Evolutionary conservation across 768 basidiomycete species (phyloP).

Genomic region (Suillus lakei): DNA sequence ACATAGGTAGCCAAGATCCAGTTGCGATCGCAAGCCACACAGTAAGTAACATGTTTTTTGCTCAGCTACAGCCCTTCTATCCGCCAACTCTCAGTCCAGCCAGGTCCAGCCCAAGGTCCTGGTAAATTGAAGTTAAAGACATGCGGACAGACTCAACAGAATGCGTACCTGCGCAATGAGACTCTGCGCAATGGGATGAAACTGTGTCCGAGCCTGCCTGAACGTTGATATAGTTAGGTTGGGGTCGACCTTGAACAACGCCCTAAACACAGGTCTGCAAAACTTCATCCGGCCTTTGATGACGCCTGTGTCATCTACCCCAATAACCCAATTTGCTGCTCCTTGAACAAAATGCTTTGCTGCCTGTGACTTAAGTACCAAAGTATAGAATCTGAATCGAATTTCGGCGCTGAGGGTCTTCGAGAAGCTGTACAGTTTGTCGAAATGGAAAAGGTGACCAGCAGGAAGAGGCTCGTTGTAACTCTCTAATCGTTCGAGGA

Average conservation of each 20-base stretch:
- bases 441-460: constrained; percentile 46
- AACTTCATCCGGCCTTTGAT: constrained; percentile 62
- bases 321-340: constrained; percentile 53
- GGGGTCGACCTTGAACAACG: constrained; percentile 40
- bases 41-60: neutral
- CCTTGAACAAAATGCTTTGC: constrained; percentile 38
- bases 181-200: constrained; percentile 57
- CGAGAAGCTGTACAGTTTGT: constrained; percentile 48
- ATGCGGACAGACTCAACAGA: neutral
- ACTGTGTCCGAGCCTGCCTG: constrained; percentile 34
- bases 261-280: constrained; percentile 53
- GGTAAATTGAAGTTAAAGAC: neutral
- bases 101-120: constrained; percentile 30
- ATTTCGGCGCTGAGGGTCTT: constrained; percentile 54
- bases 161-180: constrained; percentile 52
- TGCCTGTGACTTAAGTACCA: constrained; percentile 45
- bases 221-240: constrained; percentile 43
- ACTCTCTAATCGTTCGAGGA: constrained; percentile 56
- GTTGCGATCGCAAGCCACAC: neutral
- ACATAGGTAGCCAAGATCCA: neutral
- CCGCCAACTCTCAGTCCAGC: neutral
- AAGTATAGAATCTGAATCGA: constrained; percentile 53
- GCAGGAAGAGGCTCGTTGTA: constrained; percentile 45
- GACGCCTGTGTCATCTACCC: constrained; percentile 42
- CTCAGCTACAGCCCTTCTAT: neutral